Evolutionary conservation across 164 flowering plant genomes (phyloP), one percentile per base, ranked within the genome.

Genomic region (Vitis rupestris): DNA sequence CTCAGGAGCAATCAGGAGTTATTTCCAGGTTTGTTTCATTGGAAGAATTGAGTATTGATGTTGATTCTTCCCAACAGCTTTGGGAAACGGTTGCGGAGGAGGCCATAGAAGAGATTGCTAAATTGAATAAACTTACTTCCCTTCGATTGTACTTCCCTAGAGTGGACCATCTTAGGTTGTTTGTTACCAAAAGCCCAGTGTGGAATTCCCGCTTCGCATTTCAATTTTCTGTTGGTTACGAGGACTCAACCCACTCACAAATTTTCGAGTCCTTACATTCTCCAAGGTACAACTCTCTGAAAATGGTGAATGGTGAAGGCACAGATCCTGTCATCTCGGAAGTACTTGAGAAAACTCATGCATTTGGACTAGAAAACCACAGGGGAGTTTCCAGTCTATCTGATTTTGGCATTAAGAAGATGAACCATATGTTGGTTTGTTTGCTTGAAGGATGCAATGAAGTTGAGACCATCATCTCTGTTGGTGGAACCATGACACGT

Each of bases 21-120:
- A 50, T 69, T 50, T 37, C 70, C 9, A 44, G 16, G 30, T 70
- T 72, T 47, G 19, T 11, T 61, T 2, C 1, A 11, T 57, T 75
- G 63, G 75, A 79, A 61, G 78, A 72, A 49, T 55, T 79, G 63
- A 53, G 23, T 16, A 66, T 79, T 47, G 72, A 72, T 58, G 74
- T 63, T 7, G 47, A 65, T 8, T 8, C 30, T 16, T 0, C 11
- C n/a, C 10, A 23, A 1, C 4, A 16, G 3, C 2, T 29, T 1
- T 58, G 63, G 56, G 37, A 47, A 53, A 2, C 27, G 54, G 57
- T 63, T 47, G 71, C 48, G 9, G 15, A 64, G 29, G 66, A 2
- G 0, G 53, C 75, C 4, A 37, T 23, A 5, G 17, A 44, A 57
- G 64, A 72, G 16, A 59, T 64, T 12, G 76, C 67, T 4, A 37